Base-by-base conservation (phyloP, 1,284 basidiomycete genomes). In the Tilletiaria anomala region DNA sequence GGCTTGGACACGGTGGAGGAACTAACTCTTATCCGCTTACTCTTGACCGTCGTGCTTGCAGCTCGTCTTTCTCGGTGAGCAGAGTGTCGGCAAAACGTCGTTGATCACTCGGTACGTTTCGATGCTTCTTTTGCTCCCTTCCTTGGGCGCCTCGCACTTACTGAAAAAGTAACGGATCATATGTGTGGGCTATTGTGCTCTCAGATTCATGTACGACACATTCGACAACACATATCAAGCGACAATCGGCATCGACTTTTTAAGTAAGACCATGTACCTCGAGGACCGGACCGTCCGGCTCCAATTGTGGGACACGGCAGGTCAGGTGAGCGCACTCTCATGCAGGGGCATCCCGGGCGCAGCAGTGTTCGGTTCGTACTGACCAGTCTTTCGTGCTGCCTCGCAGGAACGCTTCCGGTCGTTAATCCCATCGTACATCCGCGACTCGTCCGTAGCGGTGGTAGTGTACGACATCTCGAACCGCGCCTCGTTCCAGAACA, bases 151-250 rank as follows among this genome's bases (percentile, higher is more conserved):
- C 71, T 67, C 75, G 10, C 35, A 15, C 18, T 23, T 4, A n/a
- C 20, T 20, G 35, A 17, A 21, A 14, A 23, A 6, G 24, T 35
- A 19, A 23, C 17, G 10, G 12, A 12, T 18, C 8, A 3, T 19
- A 20, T 10, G n/a, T 10, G n/a, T 31, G 10, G n/a, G 10, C 26
- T 31, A 10, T 31, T 31, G 26, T n/a, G n/a, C n/a, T n/a, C n/a
- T n/a, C n/a, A n/a, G n/a, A 34, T 65, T 58, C 53, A 96, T 96
- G 91, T 99, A 97, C 70, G 93, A 97, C 71, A 96, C 93, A 0
- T 99, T 99, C 69, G 93, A 99, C 74, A 94, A 93, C 70, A 97
- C 91, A 35, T 99, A 99, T 69, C 93, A 99, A 70, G 93, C 93
- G 11, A 99, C 93, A 11, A 99, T 99, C 67, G 93, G 93, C 51